These are phyloP conservation scores for Gigaspora rosea DNA, from an alignment of 192 early-diverging fungal genomes.

Conservation along the genomic window DNA sequence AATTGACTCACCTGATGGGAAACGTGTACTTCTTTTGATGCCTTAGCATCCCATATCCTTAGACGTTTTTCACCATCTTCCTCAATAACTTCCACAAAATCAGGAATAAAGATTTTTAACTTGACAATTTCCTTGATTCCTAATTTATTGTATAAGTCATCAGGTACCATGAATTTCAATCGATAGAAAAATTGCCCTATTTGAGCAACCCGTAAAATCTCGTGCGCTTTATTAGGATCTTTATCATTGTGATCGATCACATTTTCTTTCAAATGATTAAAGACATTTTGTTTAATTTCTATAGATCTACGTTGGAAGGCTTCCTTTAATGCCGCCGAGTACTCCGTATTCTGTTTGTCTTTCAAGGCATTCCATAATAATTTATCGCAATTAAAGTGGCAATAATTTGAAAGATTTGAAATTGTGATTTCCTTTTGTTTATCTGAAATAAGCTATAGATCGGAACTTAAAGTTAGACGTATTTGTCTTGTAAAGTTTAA, in stretches of 20 bases:
- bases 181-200: slow-evolving; percentile 31
- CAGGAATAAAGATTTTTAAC: slow-evolving; percentile 33
- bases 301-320: slow-evolving; percentile 24
- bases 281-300: slow-evolving; percentile 15
- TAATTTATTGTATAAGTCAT: slow-evolving; percentile 25
- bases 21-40: slow-evolving; percentile 29
- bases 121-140: slow-evolving; percentile 9
- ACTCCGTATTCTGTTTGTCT: neutral
- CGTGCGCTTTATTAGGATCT: neutral
- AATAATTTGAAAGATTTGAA: slow-evolving; percentile 19
- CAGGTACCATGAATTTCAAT: slow-evolving; percentile 26
- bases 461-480: no score
- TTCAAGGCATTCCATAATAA: neutral
- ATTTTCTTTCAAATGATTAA: neutral
- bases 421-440: neutral
- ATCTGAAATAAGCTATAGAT: no score
- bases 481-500: no score
- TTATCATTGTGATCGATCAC: slow-evolving; percentile 20
- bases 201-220: slow-evolving; percentile 13
- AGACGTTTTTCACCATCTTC: slow-evolving; percentile 7
- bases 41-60: slow-evolving; percentile 36
- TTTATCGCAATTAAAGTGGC: slow-evolving; percentile 37
- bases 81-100: slow-evolving; percentile 29
- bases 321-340: neutral
- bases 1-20: slow-evolving; percentile 32